Base-by-base conservation (phyloP, 768 basidiomycete species). In the Collybia mongolica region DNA sequence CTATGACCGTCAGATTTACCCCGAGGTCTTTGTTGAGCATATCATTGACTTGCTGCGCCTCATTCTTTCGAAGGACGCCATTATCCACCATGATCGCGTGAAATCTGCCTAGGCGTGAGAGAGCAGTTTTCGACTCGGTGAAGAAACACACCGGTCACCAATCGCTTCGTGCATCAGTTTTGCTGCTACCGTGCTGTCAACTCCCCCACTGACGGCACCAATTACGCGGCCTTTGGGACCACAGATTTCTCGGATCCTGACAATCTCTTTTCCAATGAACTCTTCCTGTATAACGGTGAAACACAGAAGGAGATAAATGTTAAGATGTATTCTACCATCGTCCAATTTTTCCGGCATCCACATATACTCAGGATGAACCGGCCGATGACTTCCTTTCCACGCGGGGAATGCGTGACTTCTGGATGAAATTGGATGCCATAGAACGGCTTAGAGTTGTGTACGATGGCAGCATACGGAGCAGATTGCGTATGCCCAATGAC, bases 21-120 rank as follows among this genome's bases (percentile, higher is more conserved):
- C 96, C 96, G 48, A 99, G 84, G 62, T 98, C 82, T 62, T 83
- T 82, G 69, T 87, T 91, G 45, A 99, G 80, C 94, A 96, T 98
- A 59, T 87, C 83, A 68, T 96, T 68, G 14, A 99, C 97, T 67
- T 97, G 93, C 46, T 80, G 64, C 8, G 86, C 94, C 66, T 99
- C 97, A 63, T 98, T 88, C 57, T 88, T 70, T 46, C 97, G 90
- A 9, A 99, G 78, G 23, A 98, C 96, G 50, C 97, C 97, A 62
- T 99, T 99, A 70, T 98, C 96, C 39, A 98, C 97, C 94, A 98
- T 95, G 72, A 98, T 97, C 8, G 95, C 97, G 62, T 96, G 97
- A 79, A 99, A 99, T 52, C 95, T 96, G 60, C 15, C 6, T 47
- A 26, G 42, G 36, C 22, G 26, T 39, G 49, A 37, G 32, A 48